Evolutionary conservation across 495 filamentous ascomycete genomes (phyloP), one percentile per base, ranked within the genome.

Genomic region (Letharia lupina): DNA sequence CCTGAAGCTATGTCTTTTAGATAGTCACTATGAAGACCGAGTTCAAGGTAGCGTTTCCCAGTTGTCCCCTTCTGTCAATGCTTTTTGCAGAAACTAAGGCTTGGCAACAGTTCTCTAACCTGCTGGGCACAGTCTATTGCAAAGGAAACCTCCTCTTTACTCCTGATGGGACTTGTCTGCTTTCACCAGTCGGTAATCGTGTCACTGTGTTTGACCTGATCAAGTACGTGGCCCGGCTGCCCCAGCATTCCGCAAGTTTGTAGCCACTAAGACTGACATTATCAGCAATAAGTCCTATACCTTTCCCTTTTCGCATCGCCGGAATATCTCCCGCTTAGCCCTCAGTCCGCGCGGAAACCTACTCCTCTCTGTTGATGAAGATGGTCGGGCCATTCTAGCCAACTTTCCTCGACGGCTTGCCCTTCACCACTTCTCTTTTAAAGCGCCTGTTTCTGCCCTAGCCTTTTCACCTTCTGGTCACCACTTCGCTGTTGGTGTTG

Each of bases 81-180:
- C 48, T 41, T 50, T 66, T 35, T 12, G 39, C 23, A 48, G 23
- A 60, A 41, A 67, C 73, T 58, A 72, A 35, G 50, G 60, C 69
- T 18, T 45, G 35, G 4, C 52, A 59, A 35, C 68, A 95, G 90
- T 97, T 96, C 79, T 94, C 90, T 75, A 96, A 96, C 75, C 81
- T 97, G 70, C 85, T 98, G 70, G 95, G 94, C 68, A 98, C 93
- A 70, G 94, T 98, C 70, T 98, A 97, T 81, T 89, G 91, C 78
- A 90, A 89, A 82, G 94, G 95, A 76, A 98, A 97, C 75, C 84
- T 98, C 66, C 84, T 96, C 70, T 98, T 96, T 81, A 95, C 90
- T 71, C 93, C 92, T 70, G 94, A 98, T 85, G 94, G 94, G 70
- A 93, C 89, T 69, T 92, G 90, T 77, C 82, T 98, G 57, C 88